A percentile compares a stretch with the other conserved stretches of the same genome.
Conservation (phyloP, 2,329 filamentous ascomycete species). For the Diaporthe capsici region DNA sequence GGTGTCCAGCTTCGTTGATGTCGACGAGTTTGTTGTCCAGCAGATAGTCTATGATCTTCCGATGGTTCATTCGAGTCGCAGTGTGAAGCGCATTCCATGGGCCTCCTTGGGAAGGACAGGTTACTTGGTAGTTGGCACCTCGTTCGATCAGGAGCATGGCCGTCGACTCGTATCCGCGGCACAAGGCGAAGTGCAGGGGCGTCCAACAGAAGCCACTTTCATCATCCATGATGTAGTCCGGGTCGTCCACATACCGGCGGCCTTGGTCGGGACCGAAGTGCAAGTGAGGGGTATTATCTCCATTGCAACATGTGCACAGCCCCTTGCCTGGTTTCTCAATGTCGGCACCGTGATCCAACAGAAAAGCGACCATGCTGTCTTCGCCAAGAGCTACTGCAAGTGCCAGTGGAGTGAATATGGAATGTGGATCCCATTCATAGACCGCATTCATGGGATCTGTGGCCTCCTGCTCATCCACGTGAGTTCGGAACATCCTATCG, state of each 20-base stretch:
- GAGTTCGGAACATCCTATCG: neutral
- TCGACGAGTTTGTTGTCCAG: neutral
- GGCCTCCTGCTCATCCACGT: neutral
- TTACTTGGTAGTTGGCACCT: neutral
- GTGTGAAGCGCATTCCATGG: neutral
- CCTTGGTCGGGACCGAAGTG: no score
- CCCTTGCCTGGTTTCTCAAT: neutral
- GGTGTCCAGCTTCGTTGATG: neutral
- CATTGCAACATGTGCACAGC: neutral
- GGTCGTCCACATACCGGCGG: no score
- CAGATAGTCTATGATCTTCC: neutral
- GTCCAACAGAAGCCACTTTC: neutral
- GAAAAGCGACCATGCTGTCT: neutral
- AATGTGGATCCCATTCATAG: neutral
- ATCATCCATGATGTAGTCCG: neutral
- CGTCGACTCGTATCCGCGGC: neutral
- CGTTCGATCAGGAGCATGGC: neutral
- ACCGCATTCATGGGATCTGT: neutral
- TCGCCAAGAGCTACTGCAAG: neutral
- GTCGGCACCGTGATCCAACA: neutral
- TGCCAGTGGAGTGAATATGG: neutral
- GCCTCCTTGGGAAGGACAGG: neutral
- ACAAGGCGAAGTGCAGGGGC: neutral
- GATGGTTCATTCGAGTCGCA: accelerated
- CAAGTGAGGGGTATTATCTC: no score